Base-by-base conservation (phyloP, 805 yeast species). In the Yarrowia osloensis region DNA sequence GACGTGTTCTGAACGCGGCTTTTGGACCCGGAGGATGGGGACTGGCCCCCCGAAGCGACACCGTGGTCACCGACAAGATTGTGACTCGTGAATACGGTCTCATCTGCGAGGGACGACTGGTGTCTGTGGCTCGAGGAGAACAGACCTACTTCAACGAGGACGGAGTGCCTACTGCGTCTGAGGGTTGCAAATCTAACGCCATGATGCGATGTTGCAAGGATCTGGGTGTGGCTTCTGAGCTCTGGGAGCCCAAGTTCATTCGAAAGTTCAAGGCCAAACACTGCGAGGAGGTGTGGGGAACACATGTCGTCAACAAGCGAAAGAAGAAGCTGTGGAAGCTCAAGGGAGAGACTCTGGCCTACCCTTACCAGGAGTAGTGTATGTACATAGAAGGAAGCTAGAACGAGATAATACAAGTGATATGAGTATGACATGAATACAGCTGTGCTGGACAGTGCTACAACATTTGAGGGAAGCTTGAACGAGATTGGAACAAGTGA, bases 11-110 rank as follows among this genome's bases (percentile, higher is more conserved):
- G 71, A 94, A 94, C 77, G 82, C 82, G 42, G 96, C 98, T 0
- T 94, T 95, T 80, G 99, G 99, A 3, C 97, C 99, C 7, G 99
- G 99, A 29, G 98, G 96, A 1, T 95, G 99, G 99, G 98, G 98
- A 0, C 80, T 95, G 67, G 97, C 96, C 0, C 98, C 99, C 12
- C 81, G 99, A 67, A 87, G 96, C 0, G 94, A 90, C 70, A 89
- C 97, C 0, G 80, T 85, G 65, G 86, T 95, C 35, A 88, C 96
- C 1, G 83, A 86, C 33, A 86, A 84, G 69, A 82, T 86, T 61
- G 87, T 95, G 35, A 91, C 97, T 12, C 83, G 98, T 70, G 99
- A 95, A 75, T 95, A 91, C 74, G 98, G 91, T 0, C 80, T 95
- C 63, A 82, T 95, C 3, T 89, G 97, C 71, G 86, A 88, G 68